Percentiles rank a stretch among this genome's conserved stretches.
Evolutionary conservation across 192 early-diverging fungal species (phyloP).

Genomic region (Linnemannia exigua): DNA sequence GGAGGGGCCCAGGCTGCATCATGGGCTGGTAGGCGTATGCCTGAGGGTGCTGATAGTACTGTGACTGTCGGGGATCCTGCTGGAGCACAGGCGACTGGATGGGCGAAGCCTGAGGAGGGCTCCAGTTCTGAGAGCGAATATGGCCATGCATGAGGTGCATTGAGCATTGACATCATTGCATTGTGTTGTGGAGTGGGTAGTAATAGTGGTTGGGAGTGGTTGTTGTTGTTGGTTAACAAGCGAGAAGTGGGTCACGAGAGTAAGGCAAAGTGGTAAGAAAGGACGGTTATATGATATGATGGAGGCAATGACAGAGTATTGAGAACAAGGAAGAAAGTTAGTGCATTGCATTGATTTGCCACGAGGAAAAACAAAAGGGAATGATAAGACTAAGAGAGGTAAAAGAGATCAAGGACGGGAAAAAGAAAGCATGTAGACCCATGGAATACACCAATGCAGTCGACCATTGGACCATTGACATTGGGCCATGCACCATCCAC

Average conservation of each 20-base stretch:
- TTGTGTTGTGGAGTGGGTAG: not conserved
- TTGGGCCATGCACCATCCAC: constrained; percentile 10
- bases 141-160: not conserved
- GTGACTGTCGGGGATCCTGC: constrained; percentile 49
- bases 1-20: constrained; percentile 48
- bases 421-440: too few species aligned
- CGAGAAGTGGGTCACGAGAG: not conserved
- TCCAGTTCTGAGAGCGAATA: constrained; percentile 38
- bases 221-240: not conserved
- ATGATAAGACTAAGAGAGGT: not conserved
- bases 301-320: not conserved
- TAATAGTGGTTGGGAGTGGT: not conserved
- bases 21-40: constrained; percentile 56
- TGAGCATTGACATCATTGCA: not conserved
- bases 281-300: not conserved
- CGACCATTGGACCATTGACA: not conserved
- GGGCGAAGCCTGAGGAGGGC: constrained; percentile 53
- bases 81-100: constrained; percentile 55
- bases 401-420: constrained; percentile 10
- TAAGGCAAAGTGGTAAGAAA: not conserved
- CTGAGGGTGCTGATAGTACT: constrained; percentile 46
- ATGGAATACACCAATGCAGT: not conserved
- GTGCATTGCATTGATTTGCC: not conserved
- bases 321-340: not conserved
- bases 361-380: not conserved